Evolutionary conservation across 495 filamentous ascomycete genomes (phyloP).

Genomic region (Talaromyces liani): DNA sequence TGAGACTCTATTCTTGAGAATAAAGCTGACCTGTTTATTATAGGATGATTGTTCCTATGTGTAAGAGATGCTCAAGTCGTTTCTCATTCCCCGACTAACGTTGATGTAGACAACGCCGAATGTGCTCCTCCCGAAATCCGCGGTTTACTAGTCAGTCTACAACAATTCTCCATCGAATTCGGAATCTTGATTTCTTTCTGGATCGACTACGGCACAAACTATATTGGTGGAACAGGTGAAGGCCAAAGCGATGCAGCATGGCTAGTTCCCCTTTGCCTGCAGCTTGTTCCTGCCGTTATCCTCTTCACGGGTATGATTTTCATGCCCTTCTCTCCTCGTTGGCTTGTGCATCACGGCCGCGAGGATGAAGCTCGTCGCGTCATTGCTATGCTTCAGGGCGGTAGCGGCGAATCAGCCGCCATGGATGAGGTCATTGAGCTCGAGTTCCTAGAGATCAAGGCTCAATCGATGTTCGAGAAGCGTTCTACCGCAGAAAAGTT

Average conservation of each 20-base stretch:
- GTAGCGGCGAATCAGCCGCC: conserved; percentile 43
- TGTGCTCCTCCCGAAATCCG: conserved; percentile 44
- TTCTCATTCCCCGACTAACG: not conserved
- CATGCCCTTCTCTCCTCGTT: conserved; percentile 68
- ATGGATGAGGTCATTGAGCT: conserved; percentile 61
- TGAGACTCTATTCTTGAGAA: conserved; percentile 17
- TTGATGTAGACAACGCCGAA: conserved; percentile 69
- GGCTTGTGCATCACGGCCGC: conserved; percentile 61
- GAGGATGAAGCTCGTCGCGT: conserved; percentile 56
- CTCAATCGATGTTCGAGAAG: conserved; percentile 68
- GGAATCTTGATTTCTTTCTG: conserved; percentile 76
- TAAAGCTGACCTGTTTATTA: not conserved
- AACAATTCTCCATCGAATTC: conserved; percentile 71
- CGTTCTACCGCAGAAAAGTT: conserved; percentile 59
- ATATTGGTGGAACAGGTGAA: conserved; percentile 57
- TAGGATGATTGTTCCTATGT: conserved; percentile 10
- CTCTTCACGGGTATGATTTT: conserved; percentile 58
- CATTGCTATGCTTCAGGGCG: conserved; percentile 44
- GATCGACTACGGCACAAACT: conserved; percentile 60
- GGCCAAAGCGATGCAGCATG: conserved; percentile 55
- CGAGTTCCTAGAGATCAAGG: conserved; percentile 74
- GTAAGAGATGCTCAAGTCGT: not conserved
- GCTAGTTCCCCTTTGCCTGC: conserved; percentile 52
- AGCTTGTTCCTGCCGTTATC: conserved; percentile 46
- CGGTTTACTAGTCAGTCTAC: conserved; percentile 61